Base-by-base conservation (phyloP, 148 eudicot species). In the Diospyros lotus region DNA sequence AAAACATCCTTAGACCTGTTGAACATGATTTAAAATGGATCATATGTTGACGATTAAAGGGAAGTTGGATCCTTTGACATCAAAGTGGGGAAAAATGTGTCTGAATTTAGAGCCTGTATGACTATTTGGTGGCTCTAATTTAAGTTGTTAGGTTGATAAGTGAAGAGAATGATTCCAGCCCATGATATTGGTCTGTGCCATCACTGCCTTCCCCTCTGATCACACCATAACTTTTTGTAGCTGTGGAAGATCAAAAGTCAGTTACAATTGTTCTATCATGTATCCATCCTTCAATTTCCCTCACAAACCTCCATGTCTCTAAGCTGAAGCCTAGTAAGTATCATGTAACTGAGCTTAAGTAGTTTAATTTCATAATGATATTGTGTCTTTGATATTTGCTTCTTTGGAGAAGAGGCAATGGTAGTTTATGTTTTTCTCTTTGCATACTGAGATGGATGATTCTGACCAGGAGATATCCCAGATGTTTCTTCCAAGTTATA, bases 401-500 rank as follows among this genome's bases (percentile, higher is more conserved):
- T 28, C 28, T 28, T 28, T 28, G 28, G 28, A 28, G 28, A 28
- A 28, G 28, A 28, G 28, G 28, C 28, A 28, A 28, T 28, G 28
- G 28, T 28, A 28, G 28, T 28, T 28, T 28, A 28, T 28, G 6
- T 40, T 40, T 50, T 41, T 10, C 4, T n/a, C 41, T 71, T 52
- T 54, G 45, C 58, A 58, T 18, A 51, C 74, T 56, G 63, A 40
- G 62, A 72, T 45, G 51, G 5, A 71, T 3, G 63, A 48, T 68
- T 51, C 14, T 50, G 40, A 58, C 15, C 53, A 15, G 65, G 28
- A 44, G 40, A 10, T 59, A 17, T 18, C 17, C 42, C n/a, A 58
- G 64, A 18, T 58, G 51, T 28, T 44, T 4, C 44, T 17, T 43
- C 18, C 66, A 12, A 59, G 2, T 17, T 9, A 14, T 3, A 28